A percentile compares a stretch with the other conserved stretches of the same genome.
Conservation (phyloP, 1,284 basidiomycete species). For the Lignosus rhinocerotis region DNA sequence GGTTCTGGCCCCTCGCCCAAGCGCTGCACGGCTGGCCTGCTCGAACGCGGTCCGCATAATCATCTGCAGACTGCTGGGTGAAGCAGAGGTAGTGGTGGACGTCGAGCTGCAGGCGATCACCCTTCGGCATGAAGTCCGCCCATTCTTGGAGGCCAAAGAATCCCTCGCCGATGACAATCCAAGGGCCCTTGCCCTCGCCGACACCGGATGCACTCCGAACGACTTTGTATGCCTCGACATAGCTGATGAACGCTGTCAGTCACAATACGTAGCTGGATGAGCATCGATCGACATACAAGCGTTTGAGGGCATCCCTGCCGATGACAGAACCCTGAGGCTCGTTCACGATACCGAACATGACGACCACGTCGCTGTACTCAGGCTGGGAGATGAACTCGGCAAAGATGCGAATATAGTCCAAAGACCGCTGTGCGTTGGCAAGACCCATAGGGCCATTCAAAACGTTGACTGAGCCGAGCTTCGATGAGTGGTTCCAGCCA, state of each 20-base stretch:
- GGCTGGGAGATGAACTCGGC: conserved; percentile 91
- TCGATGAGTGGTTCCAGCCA: conserved; percentile 82
- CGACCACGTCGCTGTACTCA: conserved; percentile 80
- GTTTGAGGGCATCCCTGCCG: conserved; percentile 51
- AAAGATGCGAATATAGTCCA: conserved; percentile 86
- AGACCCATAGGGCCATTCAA: conserved; percentile 53
- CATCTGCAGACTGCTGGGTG: conserved; percentile 49
- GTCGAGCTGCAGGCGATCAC: conserved; percentile 82
- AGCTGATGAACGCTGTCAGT: conserved; percentile 25
- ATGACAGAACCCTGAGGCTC: conserved; percentile 64
- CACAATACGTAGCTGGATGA: not conserved
- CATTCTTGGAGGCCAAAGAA: conserved; percentile 66
- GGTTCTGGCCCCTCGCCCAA: conserved; percentile 58
- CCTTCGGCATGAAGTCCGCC: conserved; percentile 71
- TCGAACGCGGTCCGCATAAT: conserved; percentile 58
- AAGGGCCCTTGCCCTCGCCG: conserved; percentile 81
- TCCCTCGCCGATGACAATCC: conserved; percentile 81
- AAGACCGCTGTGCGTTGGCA: conserved; percentile 84
- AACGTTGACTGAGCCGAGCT: conserved; percentile 68
- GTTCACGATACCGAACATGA: conserved; percentile 80
- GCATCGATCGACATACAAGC: conserved; percentile 52
- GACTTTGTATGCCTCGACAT: conserved; percentile 73
- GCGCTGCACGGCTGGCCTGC: conserved; percentile 57
- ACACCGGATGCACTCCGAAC: conserved; percentile 78
- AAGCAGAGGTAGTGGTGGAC: conserved; percentile 81